These are phyloP conservation scores for Suillus alpinus DNA, from an alignment of 768 basidiomycete genomes.

Conservation along the genomic window DNA sequence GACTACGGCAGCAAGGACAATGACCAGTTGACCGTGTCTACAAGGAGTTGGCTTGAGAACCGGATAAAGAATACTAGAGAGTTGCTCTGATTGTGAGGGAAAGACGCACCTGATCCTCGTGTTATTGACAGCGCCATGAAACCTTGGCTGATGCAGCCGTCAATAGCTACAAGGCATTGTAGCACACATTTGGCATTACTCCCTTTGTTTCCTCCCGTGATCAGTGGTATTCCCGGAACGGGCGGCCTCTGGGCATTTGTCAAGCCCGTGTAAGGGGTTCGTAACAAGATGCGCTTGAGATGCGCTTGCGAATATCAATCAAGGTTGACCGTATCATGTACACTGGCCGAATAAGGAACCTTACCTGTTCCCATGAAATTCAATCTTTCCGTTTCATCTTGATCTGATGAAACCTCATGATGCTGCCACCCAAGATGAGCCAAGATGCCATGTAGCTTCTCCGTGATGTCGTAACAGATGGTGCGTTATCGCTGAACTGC, in stretches of 20 bases:
- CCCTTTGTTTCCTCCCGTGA: slow-evolving; percentile 25
- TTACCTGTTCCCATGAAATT: slow-evolving; percentile 13
- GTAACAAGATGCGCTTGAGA: slow-evolving; percentile 8
- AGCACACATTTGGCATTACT: slow-evolving; percentile 26
- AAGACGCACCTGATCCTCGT: slow-evolving; percentile 30
- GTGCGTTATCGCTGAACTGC: slow-evolving; percentile 9
- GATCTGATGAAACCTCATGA: slow-evolving; percentile 13
- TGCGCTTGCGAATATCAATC: slow-evolving; percentile 6
- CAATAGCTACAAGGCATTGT: slow-evolving; percentile 26
- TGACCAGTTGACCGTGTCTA: slow-evolving; percentile 19
- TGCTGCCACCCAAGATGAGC: slow-evolving; percentile 4
- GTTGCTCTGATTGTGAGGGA: slow-evolving; percentile 18
- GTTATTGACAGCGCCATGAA: slow-evolving; percentile 30
- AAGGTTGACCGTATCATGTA: slow-evolving; percentile 10
- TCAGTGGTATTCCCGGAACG: slow-evolving; percentile 16
- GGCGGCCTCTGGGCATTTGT: slow-evolving; percentile 10
- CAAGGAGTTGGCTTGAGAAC: slow-evolving; percentile 19
- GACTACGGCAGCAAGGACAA: slow-evolving; percentile 8
- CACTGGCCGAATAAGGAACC: slow-evolving; percentile 13
- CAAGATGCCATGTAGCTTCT: slow-evolving; percentile 7
- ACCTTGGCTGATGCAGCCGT: slow-evolving; percentile 31
- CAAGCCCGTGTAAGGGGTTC: slow-evolving; percentile 18
- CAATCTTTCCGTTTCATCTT: slow-evolving; percentile 4
- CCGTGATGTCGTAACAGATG: slow-evolving; percentile 21
- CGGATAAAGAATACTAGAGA: slow-evolving; percentile 17